These are phyloP conservation scores for Poa pratensis DNA, from an alignment of 176 grass and related monocot species.

Conservation along the genomic window DNA sequence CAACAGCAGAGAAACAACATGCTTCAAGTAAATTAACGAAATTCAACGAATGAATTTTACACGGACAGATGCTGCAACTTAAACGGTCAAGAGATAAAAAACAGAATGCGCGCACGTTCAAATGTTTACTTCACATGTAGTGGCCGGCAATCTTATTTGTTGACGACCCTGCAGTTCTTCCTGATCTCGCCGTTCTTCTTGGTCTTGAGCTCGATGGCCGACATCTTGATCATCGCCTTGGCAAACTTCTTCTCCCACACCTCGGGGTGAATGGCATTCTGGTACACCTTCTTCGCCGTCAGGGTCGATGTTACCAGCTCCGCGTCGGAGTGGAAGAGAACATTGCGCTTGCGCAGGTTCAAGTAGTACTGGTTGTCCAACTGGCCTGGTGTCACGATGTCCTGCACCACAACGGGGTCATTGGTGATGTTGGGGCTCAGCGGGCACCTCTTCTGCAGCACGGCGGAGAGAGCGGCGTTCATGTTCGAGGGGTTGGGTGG, in stretches of 20 bases:
- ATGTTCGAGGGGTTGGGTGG: slow-evolving; percentile 41
- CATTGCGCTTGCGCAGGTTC: not conserved
- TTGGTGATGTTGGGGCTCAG: slow-evolving; percentile 10
- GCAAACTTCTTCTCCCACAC: slow-evolving; percentile 41
- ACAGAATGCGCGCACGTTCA: too few species aligned
- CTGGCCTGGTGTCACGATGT: slow-evolving; percentile 22
- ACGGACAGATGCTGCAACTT: too few species aligned
- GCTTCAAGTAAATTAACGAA: too few species aligned
- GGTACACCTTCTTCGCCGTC: not conserved
- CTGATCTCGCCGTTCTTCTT: slow-evolving; percentile 42
- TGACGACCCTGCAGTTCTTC: slow-evolving; percentile 43
- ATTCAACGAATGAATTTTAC: too few species aligned
- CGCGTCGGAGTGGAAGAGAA: slow-evolving; percentile 60
- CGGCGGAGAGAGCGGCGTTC: not conserved
- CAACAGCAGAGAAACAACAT: too few species aligned
- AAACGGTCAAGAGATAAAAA: too few species aligned
- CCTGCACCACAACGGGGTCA: slow-evolving; percentile 37
- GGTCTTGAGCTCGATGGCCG: slow-evolving; percentile 44
- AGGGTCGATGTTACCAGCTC: not conserved
- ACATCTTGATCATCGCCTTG: slow-evolving; percentile 50
- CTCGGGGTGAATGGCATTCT: not conserved
- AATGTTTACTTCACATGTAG: too few species aligned
- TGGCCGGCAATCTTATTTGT: not conserved
- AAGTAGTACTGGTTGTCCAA: slow-evolving; percentile 57
- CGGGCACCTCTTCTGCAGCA: slow-evolving; percentile 33